Conservation (phyloP, 805 yeast genomes). For the Dipodascopsis uninucleata region DNA sequence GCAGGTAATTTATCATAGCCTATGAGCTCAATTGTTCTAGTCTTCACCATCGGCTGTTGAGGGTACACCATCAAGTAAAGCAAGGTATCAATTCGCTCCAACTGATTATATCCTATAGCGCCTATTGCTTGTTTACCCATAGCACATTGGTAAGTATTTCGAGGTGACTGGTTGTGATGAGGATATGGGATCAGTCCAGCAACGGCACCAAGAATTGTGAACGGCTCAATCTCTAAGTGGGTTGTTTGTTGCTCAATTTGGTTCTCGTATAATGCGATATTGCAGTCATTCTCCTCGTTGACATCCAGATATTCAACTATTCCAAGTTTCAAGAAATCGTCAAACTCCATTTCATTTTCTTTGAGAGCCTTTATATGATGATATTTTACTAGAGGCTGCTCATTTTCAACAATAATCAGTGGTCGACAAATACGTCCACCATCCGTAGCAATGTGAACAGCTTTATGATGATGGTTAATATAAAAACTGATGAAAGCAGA, state of each 20-base stretch:
- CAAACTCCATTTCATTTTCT: constrained; percentile 76
- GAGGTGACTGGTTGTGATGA: constrained; percentile 98
- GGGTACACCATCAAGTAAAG: constrained; percentile 97
- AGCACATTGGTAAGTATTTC: constrained; percentile 98
- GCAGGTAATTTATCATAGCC: constrained; percentile 97
- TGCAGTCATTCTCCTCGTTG: constrained; percentile 93
- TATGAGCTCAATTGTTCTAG: constrained; percentile 91
- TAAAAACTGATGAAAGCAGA: constrained; percentile 90
- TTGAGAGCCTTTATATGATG: constrained; percentile 63
- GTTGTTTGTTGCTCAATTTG: constrained; percentile 58
- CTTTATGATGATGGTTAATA: constrained; percentile 81
- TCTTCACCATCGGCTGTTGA: constrained; percentile 98
- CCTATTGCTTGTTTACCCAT: constrained; percentile 99
- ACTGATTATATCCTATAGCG: constrained; percentile 96
- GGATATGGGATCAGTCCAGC: constrained; percentile 99
- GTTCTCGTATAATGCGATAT: constrained; percentile 81
- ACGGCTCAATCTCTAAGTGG: constrained; percentile 93
- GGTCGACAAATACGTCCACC: constrained; percentile 99
- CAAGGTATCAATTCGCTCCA: constrained; percentile 90
- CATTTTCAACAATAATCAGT: constrained; percentile 76
- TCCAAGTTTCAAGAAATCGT: constrained; percentile 81
- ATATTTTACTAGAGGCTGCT: constrained; percentile 64
- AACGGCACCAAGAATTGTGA: constrained; percentile 90
- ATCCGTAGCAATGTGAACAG: constrained; percentile 97
- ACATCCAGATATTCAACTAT: constrained; percentile 94